Percentiles rank a stretch among this genome's conserved stretches.
phyloP scores from a whole-genome alignment of 768 basidiomycete species.

The Leccinum aurantiacum region DNA sequence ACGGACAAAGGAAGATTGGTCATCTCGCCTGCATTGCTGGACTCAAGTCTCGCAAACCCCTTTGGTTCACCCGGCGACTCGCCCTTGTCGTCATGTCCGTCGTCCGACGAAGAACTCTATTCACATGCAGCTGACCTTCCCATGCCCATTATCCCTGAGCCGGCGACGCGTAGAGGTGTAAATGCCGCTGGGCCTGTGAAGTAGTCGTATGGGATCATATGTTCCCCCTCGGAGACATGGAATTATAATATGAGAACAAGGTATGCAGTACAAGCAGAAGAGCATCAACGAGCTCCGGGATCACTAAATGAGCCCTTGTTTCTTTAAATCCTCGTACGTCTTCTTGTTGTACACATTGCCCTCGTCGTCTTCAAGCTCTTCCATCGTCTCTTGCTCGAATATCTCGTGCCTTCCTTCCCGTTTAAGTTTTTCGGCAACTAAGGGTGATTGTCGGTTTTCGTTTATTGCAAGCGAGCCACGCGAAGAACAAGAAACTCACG shows the following conservation, averaged over 20 bases:
- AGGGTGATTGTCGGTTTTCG: not conserved
- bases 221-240: not conserved
- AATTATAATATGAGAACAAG: conserved; percentile 4
- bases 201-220: conserved; percentile 5
- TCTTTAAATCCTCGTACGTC: conserved; percentile 96
- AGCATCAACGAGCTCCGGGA: not conserved
- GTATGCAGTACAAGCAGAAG: conserved; percentile 4
- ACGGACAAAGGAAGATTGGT: conserved; percentile 17
- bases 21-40: conserved; percentile 41
- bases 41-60: conserved; percentile 55
- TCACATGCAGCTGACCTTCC: conserved; percentile 69
- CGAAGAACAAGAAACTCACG: conserved; percentile 51
- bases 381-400: conserved; percentile 91
- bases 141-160: conserved; percentile 55
- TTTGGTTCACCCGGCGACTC: conserved; percentile 72
- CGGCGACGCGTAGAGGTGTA: conserved; percentile 8
- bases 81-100: conserved; percentile 69
- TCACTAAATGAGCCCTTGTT: conserved; percentile 83
- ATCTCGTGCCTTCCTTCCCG: conserved; percentile 95
- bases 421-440: conserved; percentile 97
- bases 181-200: conserved; percentile 9
- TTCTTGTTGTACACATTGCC: conserved; percentile 98
- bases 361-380: conserved; percentile 97
- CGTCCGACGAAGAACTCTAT: conserved; percentile 85
- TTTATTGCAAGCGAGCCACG: not conserved